Evolutionary conservation across 805 yeast genomes (phyloP), one percentile per base, ranked within the genome.

Genomic region (Lipomyces kockii): DNA sequence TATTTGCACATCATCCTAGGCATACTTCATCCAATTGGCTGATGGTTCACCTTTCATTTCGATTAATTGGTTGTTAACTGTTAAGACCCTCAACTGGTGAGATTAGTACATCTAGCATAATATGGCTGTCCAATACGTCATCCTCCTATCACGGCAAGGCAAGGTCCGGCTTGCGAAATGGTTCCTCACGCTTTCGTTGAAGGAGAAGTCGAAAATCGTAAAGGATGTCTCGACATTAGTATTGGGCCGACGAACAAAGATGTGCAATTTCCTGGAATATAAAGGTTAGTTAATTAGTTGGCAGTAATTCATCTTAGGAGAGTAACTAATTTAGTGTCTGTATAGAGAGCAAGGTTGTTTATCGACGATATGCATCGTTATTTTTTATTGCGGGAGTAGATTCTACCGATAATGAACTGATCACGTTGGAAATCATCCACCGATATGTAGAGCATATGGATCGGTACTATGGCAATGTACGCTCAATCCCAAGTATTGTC

Each of bases 401-500:
- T 61, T 83, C 85, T 55, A 89, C 86, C 58, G 97, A 91, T 75
- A 95, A 95, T 77, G 99, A 95, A 77, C 82, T 95, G 70, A 79
- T 91, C 63, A 88, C 96, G 1, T 81, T 95, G 65, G 99, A 95
- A 75, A 81, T 90, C 20, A 88, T 95, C 61, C 99, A 95, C 77
- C 83, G 98, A 68, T 95, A 88, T 77, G 99, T 95, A 53, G 99
- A 95, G 78, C 92, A 91, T 71, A 92, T 95, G 97, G 99, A 95
- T 81, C 89, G 90, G 73, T 87, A 92, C 67, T 95, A 91, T 76
- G 98, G 97, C 12, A 94, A 92, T 75, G 99, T 95, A 20, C n/a
- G 61, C 5, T 14, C 25, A 22, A 11, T 34, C 8, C 4, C 34
- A 43, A 2, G 17, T 35, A n/a, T 20, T 5, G 46, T 35, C 46